Evolutionary conservation across 176 grass and related monocot species (phyloP).

Genomic region (Microstegium vimineum): DNA sequence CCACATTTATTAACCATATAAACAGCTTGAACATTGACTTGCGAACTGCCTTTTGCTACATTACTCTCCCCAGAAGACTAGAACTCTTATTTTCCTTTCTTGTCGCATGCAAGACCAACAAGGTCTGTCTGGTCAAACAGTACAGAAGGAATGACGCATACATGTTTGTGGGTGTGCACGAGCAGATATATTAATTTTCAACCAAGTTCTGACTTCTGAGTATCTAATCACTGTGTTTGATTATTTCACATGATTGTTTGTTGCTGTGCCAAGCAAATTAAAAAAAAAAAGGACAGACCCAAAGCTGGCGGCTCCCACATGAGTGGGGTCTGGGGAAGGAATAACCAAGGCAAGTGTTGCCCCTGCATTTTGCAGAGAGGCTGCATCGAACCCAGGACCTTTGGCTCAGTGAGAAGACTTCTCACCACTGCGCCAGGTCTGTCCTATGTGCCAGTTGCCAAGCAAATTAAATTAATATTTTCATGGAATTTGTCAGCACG

Average conservation of each 20-base stretch:
- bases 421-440: too few species aligned
- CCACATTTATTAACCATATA: conserved; percentile 6
- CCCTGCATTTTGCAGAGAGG: neutral
- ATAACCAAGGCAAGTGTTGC: neutral
- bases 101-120: neutral
- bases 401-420: neutral
- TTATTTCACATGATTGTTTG: neutral
- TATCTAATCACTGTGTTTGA: neutral
- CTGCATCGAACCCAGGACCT: neutral
- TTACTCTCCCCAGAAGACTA: neutral
- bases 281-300: neutral
- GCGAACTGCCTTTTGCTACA: neutral
- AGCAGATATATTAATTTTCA: neutral
- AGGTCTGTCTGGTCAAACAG: neutral
- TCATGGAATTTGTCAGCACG: neutral
- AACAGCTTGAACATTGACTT: neutral
- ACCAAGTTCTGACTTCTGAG: neutral
- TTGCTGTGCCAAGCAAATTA: neutral
- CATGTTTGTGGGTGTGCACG: neutral
- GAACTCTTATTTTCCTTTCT: neutral
- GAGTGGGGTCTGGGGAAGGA: neutral
- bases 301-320: neutral
- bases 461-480: conserved; percentile 1
- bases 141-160: neutral
- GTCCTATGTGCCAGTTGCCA: neutral